Conservation (phyloP, 441 rosid genomes). For the Hypseocharis bilobata region DNA sequence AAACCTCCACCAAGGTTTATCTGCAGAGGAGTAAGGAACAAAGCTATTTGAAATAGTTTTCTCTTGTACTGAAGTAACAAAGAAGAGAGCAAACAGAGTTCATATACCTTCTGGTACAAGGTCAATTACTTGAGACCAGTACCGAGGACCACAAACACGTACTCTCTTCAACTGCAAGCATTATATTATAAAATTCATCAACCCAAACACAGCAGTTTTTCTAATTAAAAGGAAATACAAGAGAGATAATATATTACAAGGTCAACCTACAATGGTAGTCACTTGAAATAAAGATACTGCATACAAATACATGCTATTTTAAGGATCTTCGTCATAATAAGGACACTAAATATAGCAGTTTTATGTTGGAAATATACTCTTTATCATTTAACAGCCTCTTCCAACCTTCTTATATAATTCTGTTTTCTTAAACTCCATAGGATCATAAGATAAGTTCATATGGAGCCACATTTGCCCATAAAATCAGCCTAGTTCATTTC, state of each 20-base stretch:
- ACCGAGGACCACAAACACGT: constrained; percentile 87
- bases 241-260: constrained; percentile 1
- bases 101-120: constrained; percentile 73
- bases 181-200: constrained; percentile 17
- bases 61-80: constrained; percentile 17
- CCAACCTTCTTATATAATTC: not conserved
- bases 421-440: not conserved
- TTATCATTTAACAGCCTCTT: not conserved
- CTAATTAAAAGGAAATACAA: constrained; percentile 20
- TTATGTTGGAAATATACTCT: not conserved
- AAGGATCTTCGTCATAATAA: not conserved
- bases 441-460: not conserved
- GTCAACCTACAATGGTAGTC: not conserved
- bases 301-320: not conserved
- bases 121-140: constrained; percentile 88
- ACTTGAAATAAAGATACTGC: not conserved
- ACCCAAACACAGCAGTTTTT: constrained; percentile 9
- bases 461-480: constrained; percentile 17
- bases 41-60: constrained; percentile 13
- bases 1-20: constrained; percentile 80
- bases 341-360: not conserved
- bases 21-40: constrained; percentile 32
- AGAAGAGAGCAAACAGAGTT: constrained; percentile 20
- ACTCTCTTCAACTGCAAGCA: constrained; percentile 67
- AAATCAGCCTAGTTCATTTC: constrained; percentile 9